A percentile compares a stretch with the other conserved stretches of the same genome.
phyloP scores from a whole-genome alignment of 352 stramenopile genomes.

The Paralagenidium karlingii region DNA sequence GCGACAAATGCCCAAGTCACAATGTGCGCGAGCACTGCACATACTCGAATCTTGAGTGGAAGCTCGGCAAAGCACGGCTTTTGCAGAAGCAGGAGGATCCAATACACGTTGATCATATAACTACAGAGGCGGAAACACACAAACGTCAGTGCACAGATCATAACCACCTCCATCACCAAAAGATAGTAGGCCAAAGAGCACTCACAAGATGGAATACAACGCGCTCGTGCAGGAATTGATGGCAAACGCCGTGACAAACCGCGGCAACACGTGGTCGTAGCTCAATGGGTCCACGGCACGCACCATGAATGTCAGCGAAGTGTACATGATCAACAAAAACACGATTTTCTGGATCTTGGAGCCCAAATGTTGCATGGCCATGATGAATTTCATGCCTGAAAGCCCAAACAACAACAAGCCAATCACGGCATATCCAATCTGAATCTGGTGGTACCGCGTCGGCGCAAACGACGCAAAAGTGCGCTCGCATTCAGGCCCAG shows the following conservation, averaged over 20 bases:
- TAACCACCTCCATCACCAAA: too few species aligned
- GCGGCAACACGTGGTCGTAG: conserved; percentile 34
- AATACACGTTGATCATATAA: too few species aligned
- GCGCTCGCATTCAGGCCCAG: conserved; percentile 18
- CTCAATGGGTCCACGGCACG: conserved; percentile 34
- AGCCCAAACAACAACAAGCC: conserved; percentile 16
- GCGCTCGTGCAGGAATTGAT: conserved; percentile 42
- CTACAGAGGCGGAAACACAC: too few species aligned
- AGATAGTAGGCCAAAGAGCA: too few species aligned
- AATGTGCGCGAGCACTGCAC: too few species aligned
- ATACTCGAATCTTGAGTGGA: too few species aligned
- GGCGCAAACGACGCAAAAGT: conserved; percentile 24
- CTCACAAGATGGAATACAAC: conserved; percentile 36
- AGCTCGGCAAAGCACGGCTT: too few species aligned
- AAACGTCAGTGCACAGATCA: too few species aligned
- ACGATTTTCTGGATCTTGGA: conserved; percentile 31
- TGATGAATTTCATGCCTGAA: conserved; percentile 31
- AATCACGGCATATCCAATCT: conserved; percentile 26
- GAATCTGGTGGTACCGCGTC: conserved; percentile 15
- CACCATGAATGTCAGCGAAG: conserved; percentile 30
- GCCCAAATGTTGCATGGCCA: conserved; percentile 10
- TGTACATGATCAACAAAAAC: conserved; percentile 38
- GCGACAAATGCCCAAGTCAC: too few species aligned
- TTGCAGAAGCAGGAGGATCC: too few species aligned
- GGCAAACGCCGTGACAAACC: conserved; percentile 23